Conservation (phyloP, 1,284 basidiomycete species). For the Trametes pubescens region DNA sequence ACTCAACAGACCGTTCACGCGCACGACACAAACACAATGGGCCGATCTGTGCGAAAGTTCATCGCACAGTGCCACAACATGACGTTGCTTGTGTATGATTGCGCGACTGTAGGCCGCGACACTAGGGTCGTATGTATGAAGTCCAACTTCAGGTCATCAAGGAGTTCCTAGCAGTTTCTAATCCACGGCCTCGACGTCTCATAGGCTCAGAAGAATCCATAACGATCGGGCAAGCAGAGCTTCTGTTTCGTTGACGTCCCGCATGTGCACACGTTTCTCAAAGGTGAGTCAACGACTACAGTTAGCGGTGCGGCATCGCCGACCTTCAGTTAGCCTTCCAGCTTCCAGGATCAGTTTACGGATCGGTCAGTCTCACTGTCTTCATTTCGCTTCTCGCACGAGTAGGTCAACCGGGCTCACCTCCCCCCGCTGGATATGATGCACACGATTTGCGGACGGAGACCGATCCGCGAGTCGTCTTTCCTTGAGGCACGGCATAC, state of each 20-base stretch:
- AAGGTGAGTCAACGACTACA: conserved; percentile 27
- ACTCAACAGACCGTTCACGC: conserved; percentile 33
- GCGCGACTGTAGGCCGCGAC: conserved; percentile 56
- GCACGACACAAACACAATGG: conserved; percentile 63
- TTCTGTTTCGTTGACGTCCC: conserved; percentile 69
- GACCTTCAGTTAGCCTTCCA: conserved; percentile 1
- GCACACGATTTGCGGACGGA: no score
- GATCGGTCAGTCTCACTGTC: no score
- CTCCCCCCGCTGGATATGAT: no score
- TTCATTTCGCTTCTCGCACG: no score
- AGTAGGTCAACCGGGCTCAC: no score
- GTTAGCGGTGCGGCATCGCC: no score
- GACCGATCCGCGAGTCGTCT: no score
- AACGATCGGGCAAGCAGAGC: conserved; percentile 60
- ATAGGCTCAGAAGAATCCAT: conserved; percentile 54
- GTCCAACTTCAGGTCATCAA: conserved; percentile 45
- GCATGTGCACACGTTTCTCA: conserved; percentile 48
- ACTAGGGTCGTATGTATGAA: conserved; percentile 49
- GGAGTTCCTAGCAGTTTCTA: conserved; percentile 43
- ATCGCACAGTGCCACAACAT: conserved; percentile 34
- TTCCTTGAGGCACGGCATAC: no score
- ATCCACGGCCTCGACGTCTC: conserved; percentile 40
- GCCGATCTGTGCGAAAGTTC: conserved; percentile 56
- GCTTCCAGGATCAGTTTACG: no score
- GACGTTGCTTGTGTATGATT: conserved; percentile 57